These are phyloP conservation scores for Scenedesmus sp. DNA, from an alignment of 163 green algal species.

Conservation along the genomic window DNA sequence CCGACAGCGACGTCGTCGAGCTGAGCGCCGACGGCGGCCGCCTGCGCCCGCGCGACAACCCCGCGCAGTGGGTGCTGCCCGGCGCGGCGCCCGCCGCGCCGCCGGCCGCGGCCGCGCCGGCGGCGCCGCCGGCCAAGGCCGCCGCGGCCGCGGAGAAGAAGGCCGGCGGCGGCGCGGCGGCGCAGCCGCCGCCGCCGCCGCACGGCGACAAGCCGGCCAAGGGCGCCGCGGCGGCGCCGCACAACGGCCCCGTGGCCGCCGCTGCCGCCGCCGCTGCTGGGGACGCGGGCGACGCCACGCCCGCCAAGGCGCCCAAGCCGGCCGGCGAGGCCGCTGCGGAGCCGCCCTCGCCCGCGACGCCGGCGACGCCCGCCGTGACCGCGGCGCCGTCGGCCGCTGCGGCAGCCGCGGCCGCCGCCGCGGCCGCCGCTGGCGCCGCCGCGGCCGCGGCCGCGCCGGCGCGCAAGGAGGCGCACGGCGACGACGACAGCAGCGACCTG, in stretches of 20 bases:
- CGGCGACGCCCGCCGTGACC: constrained; percentile 26
- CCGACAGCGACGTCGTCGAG: constrained; percentile 72
- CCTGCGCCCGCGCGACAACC: constrained; percentile 74
- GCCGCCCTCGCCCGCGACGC: background rate
- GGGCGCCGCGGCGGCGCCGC: background rate
- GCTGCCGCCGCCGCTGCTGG: no score
- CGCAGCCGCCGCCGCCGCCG: constrained; percentile 14
- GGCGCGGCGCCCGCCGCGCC: background rate
- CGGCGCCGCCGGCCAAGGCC: background rate
- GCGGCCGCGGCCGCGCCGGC: constrained; percentile 6
- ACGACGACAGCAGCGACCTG: constrained; percentile 46
- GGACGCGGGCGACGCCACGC: background rate
- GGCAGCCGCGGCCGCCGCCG: constrained; percentile 20
- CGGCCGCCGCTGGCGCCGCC: constrained; percentile 30
- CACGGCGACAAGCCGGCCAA: background rate
- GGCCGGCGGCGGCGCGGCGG: background rate
- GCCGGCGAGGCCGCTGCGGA: constrained; percentile 16
- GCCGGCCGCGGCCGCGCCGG: constrained; percentile 7
- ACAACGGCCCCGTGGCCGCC: constrained; percentile 14
- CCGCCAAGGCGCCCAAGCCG: constrained; percentile 18
- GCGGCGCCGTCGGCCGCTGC: constrained; percentile 1
- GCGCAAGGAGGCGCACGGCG: constrained; percentile 17
- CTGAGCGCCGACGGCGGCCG: constrained; percentile 63
- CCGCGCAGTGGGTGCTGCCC: constrained; percentile 86
- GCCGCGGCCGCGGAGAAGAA: constrained; percentile 1